Base-by-base conservation (phyloP, 2,329 filamentous ascomycete genomes). In the Fusarium sp. region DNA sequence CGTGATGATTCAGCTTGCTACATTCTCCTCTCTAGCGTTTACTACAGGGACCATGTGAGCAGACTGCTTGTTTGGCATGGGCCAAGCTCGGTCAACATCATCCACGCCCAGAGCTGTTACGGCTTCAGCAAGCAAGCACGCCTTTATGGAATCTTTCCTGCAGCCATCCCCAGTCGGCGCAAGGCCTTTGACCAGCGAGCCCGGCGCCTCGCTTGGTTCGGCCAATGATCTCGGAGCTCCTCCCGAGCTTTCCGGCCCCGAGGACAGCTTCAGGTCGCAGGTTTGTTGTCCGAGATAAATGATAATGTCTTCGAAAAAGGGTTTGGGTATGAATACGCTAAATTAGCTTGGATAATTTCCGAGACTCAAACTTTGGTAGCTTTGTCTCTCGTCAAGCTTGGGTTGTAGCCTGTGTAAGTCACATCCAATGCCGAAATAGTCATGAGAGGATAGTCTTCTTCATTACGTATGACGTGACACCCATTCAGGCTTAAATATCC, bases 171-270 rank as follows among this genome's bases (percentile, higher is more conserved):
- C 17, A 57, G 22, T 9, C 55, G 9, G 22, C 55, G 24, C 29
- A 10, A 38, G 22, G 55, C 22, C 16, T 57, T 27, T 6, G 40
- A 16, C 5, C 22, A 29, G 3, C 36, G 2, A 38, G 31, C 7
- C 36, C 44, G 11, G 58, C 33, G 33, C 14, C 24, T 71, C 38
- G 35, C 40, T 44, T 61, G 33, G 33, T 14, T 35, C 49, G 12
- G 27, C 60, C 71, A 66, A 74, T 72, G 29, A 38, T 8, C 20
- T 49, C n/a, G 42, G 24, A 8, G 58, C 49, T 58, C n/a, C 61
- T 63, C 62, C 71, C 71, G 71, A 63, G 64, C 59, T 56, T 74
- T 66, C 71, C 71, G 71, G 59, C 36, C 24, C 11, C 46, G 17
- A 17, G 12, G 17, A 20, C n/a, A 6, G 8, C 24, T 29, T 7